A percentile compares a stretch with the other conserved stretches of the same genome.
phyloP scores from a whole-genome alignment of 345 rosid genomes.

The Eucalyptus paniculata region DNA sequence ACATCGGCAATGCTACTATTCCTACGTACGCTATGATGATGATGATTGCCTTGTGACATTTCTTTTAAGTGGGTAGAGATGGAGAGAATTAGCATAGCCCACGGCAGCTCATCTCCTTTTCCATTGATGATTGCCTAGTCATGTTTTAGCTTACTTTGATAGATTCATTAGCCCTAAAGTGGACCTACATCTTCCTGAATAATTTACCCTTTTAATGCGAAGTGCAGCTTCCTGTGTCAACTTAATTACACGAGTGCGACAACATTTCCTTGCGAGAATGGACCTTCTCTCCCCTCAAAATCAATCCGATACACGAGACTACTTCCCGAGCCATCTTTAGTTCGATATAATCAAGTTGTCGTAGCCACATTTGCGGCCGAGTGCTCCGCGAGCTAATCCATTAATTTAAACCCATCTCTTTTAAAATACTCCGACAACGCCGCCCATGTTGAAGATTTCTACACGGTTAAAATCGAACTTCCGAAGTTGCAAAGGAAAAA shows the following conservation, averaged over 20 bases:
- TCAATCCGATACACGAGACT: background rate
- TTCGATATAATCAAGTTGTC: background rate
- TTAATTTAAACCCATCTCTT: background rate
- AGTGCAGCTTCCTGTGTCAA: background rate
- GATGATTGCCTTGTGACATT: background rate
- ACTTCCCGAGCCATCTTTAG: background rate
- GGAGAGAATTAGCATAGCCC: background rate
- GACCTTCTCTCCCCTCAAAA: background rate
- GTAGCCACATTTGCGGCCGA: background rate
- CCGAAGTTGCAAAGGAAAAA: background rate
- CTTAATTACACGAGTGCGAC: background rate
- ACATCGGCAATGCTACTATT: background rate
- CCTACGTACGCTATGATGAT: background rate
- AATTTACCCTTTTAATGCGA: background rate
- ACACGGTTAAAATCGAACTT: background rate
- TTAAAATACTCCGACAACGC: background rate
- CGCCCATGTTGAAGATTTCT: background rate
- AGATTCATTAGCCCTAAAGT: background rate
- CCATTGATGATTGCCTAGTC: background rate
- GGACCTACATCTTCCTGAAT: background rate
- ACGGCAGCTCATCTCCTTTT: background rate
- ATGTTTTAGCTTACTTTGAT: background rate
- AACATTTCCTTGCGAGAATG: background rate
- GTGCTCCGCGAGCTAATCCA: background rate
- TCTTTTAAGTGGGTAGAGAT: background rate